phyloP scores from a whole-genome alignment of 2,329 filamentous ascomycete species.

The Aureobasidium vineae region DNA sequence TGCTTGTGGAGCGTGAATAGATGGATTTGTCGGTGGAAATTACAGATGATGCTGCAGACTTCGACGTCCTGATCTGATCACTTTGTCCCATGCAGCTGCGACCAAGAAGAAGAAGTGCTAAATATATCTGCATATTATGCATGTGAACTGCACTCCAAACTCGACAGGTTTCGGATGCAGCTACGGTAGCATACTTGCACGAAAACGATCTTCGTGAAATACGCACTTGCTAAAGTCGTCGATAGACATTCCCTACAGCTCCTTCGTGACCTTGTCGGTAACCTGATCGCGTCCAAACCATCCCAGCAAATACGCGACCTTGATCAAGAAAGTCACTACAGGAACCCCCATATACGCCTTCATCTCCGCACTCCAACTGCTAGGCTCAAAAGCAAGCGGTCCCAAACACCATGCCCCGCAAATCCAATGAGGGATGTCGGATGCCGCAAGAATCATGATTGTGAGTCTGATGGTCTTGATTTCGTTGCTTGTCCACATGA shows the following conservation, averaged over 20 bases:
- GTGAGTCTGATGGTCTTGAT: constrained; percentile 13
- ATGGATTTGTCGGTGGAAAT: neutral
- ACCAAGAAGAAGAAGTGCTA: neutral
- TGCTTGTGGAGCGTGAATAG: neutral
- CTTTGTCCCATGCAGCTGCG: neutral
- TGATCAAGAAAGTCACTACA: constrained; percentile 12
- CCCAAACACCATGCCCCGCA: constrained; percentile 17
- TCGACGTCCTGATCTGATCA: neutral
- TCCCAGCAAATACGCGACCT: constrained; percentile 17
- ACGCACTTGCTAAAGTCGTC: neutral
- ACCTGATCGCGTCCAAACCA: neutral
- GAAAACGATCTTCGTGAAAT: neutral
- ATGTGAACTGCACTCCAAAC: neutral
- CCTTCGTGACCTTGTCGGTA: neutral
- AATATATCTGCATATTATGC: neutral
- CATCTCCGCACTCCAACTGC: constrained; percentile 20
- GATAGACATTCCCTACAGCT: neutral
- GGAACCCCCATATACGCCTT: constrained; percentile 20
- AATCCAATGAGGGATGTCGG: constrained; percentile 19
- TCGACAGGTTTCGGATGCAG: neutral
- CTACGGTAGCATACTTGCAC: neutral
- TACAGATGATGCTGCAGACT: neutral
- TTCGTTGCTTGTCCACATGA: constrained; percentile 21
- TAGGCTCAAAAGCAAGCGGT: constrained; percentile 12
- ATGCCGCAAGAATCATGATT: constrained; percentile 17